Base-by-base conservation (phyloP, 163 green algal species). In the Scenedesmus sp. region DNA sequence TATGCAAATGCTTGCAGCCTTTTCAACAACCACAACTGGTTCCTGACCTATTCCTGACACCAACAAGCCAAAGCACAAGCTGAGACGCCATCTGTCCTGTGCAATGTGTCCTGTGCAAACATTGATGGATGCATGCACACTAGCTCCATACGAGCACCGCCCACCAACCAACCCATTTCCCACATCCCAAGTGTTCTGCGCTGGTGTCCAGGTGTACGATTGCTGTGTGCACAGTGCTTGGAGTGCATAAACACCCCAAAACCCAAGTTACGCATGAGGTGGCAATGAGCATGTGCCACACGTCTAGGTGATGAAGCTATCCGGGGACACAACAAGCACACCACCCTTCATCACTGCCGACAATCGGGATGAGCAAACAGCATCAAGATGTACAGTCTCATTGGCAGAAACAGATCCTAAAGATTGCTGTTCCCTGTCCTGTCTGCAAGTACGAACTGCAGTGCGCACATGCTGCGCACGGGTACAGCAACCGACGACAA, bases 291-390 rank as follows among this genome's bases (percentile, higher is more conserved):
- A 20, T 35, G 59, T 33, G 59, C 59, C 59, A 72, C 49, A 35
- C 59, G 51, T 61, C 65, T 37, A 30, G 9, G 65, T 76, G 65
- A 76, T 76, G 65, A 76, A 76, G 65, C 65, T 76, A 76, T 76
- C 30, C 24, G 65, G 65, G 65, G 30, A 37, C 65, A 37, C 4
- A 3, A 18, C 30, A 40, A 7, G 30, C 65, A 33, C 3, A 22
- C 18, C 65, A n/a, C 65, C 65, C 65, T 76, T 76, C 65, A 40
- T 76, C 65, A 76, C 65, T 18, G 65, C 65, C 65, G 30, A 40
- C 30, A 40, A 20, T 76, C 30, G 30, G 7, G 9, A 76, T 76
- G 65, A 40, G 65, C 65, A 76, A 20, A 76, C 65, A 40, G 30
- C 65, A 30, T 40, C 3, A 70, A 76, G 30, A 76, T 76, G 65